Percentiles rank a stretch among this genome's conserved stretches.
Conservation (phyloP, 176 grass and related monocot species). For the Oryza glaberrima region DNA sequence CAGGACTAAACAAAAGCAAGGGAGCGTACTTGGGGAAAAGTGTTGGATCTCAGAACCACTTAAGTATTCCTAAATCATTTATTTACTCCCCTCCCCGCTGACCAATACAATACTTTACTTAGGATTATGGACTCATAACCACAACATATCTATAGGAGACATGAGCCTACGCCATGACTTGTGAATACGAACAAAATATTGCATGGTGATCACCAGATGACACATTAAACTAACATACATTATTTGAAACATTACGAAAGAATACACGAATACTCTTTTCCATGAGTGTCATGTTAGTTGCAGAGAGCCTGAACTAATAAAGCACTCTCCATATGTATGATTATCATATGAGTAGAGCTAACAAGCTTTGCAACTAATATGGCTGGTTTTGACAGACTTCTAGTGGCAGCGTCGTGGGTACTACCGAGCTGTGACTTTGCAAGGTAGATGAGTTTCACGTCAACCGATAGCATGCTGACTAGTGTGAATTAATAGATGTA, state of each 20-base stretch:
- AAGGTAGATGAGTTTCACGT: neutral
- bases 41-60: constrained; percentile 57
- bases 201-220: constrained; percentile 44
- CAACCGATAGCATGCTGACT: neutral
- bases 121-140: constrained; percentile 49
- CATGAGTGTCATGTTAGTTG: constrained; percentile 22
- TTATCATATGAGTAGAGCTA: constrained; percentile 13
- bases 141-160: constrained; percentile 43
- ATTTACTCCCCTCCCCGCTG: constrained; percentile 40
- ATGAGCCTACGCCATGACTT: constrained; percentile 52
- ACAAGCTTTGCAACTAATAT: constrained; percentile 14
- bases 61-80: constrained; percentile 37
- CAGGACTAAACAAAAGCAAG: constrained; percentile 44
- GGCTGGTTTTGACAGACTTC: constrained; percentile 8
- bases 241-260: constrained; percentile 18
- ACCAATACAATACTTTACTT: constrained; percentile 42
- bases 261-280: constrained; percentile 15
- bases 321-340: neutral
- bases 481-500: neutral
- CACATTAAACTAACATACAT: constrained; percentile 30
- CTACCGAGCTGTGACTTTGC: neutral
- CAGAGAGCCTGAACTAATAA: constrained; percentile 36
- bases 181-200: constrained; percentile 36
- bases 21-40: constrained; percentile 49
- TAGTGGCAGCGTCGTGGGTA: constrained; percentile 5